Evolutionary conservation across 1,284 basidiomycete genomes (phyloP).

Genomic region (Athelia psychrophila): DNA sequence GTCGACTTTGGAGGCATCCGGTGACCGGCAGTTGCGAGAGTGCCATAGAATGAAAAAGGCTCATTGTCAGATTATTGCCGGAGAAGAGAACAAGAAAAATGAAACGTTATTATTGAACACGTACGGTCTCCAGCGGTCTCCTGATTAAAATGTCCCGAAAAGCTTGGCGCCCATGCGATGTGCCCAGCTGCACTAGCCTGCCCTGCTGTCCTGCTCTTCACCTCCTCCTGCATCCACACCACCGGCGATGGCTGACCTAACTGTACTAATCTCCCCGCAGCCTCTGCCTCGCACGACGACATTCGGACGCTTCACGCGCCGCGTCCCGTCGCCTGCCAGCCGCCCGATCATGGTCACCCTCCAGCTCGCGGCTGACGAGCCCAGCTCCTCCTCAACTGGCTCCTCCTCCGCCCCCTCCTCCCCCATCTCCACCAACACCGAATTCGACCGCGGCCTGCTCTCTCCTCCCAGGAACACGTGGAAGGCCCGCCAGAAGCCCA

Average conservation of each 20-base stretch:
- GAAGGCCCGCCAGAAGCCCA: slow-evolving; percentile 15
- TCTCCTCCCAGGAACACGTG: slow-evolving; percentile 49
- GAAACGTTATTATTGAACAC: too few species aligned
- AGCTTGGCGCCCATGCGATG: too few species aligned
- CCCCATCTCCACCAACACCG: slow-evolving; percentile 11
- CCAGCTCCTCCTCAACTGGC: too few species aligned
- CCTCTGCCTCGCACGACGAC: slow-evolving; percentile 10
- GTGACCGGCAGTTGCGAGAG: too few species aligned
- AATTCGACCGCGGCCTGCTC: slow-evolving; percentile 34
- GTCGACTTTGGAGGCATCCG: too few species aligned
- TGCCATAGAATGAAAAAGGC: too few species aligned
- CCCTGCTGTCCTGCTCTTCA: too few species aligned
- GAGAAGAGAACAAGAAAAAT: too few species aligned
- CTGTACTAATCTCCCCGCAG: slow-evolving; percentile 26
- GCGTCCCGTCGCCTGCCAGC: slow-evolving; percentile 20
- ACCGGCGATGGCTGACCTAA: slow-evolving; percentile 25
- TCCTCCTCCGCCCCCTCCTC: slow-evolving; percentile 9
- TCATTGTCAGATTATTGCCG: too few species aligned
- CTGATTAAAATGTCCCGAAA: too few species aligned
- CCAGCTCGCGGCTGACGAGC: slow-evolving; percentile 36
- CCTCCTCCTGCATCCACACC: background rate
- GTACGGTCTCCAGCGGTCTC: too few species aligned
- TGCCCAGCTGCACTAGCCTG: too few species aligned
- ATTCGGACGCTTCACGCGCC: slow-evolving; percentile 19
- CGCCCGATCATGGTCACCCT: slow-evolving; percentile 49